A percentile compares a stretch with the other conserved stretches of the same genome.
These are phyloP conservation scores for Aquilaria yunnanensis DNA, from an alignment of 345 rosid genomes.

Conservation along the genomic window DNA sequence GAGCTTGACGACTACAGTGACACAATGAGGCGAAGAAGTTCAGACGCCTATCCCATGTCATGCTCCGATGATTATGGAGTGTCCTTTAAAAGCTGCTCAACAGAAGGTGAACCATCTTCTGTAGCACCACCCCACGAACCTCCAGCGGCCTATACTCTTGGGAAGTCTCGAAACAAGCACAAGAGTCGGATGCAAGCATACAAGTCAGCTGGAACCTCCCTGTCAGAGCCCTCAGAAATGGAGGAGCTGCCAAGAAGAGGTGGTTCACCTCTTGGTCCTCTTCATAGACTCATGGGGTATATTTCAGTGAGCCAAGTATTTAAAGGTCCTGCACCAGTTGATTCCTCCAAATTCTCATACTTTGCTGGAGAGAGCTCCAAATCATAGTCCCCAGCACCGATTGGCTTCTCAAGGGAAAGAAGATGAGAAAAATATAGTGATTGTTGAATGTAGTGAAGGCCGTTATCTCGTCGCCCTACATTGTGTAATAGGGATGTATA, in stretches of 20 bases:
- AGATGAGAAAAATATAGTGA: not conserved
- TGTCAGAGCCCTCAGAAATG: constrained; percentile 31
- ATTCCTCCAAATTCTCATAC: constrained; percentile 12
- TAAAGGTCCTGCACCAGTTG: constrained; percentile 19
- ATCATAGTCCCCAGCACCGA: constrained; percentile 3
- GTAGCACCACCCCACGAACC: constrained; percentile 13
- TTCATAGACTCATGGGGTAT: constrained; percentile 87
- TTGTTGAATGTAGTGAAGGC: not conserved
- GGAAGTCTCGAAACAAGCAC: constrained; percentile 17
- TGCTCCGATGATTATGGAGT: constrained; percentile 33
- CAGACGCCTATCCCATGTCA: constrained; percentile 22
- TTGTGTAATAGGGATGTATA: constrained; percentile 7
- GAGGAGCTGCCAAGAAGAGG: constrained; percentile 30
- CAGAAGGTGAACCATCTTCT: constrained; percentile 23
- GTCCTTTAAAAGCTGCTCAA: constrained; percentile 21
- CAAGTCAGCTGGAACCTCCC: constrained; percentile 20
- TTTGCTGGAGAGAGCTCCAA: not conserved
- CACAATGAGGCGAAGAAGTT: constrained; percentile 10
- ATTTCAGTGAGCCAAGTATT: constrained; percentile 60
- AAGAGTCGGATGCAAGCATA: constrained; percentile 22
- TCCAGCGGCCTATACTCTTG: constrained; percentile 2
- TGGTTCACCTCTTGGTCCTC: constrained; percentile 74
- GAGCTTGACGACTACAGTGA: constrained; percentile 23
- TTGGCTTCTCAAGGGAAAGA: constrained; percentile 4
- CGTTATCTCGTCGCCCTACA: constrained; percentile 1